Evolutionary conservation across 78 protist genomes (phyloP), one percentile per base, ranked within the genome.

Genomic region (Neovahlkampfia damariscottae): DNA sequence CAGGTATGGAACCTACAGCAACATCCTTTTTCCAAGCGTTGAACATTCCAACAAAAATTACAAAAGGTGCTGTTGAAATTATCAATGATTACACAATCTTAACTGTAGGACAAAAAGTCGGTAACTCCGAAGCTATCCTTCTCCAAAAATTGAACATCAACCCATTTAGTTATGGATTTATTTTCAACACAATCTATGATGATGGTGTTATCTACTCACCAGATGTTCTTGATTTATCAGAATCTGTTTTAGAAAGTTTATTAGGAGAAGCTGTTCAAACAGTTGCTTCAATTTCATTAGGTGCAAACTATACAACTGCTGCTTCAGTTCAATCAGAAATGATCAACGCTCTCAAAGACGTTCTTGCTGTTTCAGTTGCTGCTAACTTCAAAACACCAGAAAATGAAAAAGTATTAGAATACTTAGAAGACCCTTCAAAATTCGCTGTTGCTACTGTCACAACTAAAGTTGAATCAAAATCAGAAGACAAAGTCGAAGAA

Each of bases 11-110:
- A 40, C 99, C 99, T 58, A 82, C 94, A 38, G 91, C 91, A 86
- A 97, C 98, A 40, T 76, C 96, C 31, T 98, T 97, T 97, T 87
- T 98, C 86, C 98, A 96, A 84, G 99, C 98, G 2, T 93, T 98
- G 50, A 88, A 91, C 93, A 96, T 98, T 78, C 85, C 90, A 79
- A 94, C 99, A 82, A 95, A 94, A 93, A 98, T 97, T 68, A 84
- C 81, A 84, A 82, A 84, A 70, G 99, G 99, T 37, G 50, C 88
- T 76, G 91, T 98, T 36, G 99, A 97, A 75, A 95, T 98, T 70
- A 67, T 92, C 84, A 34, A 10, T 41, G 95, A 90, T 38, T 93
- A 93, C 39, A 87, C 73, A 74, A 67, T 97, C 41, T 72, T 97
- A 87, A 72, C 41, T 72, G 74, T 9, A 9, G 99, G 98, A 70